Percentiles rank a stretch among this genome's conserved stretches.
These are phyloP conservation scores for Epichloe aotearoae DNA, from an alignment of 2,329 filamentous ascomycete species.

Conservation along the genomic window DNA sequence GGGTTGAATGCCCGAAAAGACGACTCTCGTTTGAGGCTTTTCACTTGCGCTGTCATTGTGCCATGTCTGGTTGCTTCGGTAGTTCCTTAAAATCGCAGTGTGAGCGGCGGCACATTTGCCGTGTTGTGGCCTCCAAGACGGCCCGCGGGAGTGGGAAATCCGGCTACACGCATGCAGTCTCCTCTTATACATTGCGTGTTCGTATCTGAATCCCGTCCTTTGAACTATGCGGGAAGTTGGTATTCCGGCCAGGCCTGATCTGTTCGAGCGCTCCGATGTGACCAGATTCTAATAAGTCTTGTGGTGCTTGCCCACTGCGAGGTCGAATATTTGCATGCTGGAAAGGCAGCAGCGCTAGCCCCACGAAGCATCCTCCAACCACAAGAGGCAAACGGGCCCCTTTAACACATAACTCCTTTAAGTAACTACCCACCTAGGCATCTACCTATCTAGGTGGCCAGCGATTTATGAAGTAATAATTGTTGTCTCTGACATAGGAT, in stretches of 20 bases:
- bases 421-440: too few species aligned
- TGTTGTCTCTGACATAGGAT: too few species aligned
- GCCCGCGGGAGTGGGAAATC: neutral
- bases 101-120: neutral
- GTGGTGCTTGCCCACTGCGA: too few species aligned
- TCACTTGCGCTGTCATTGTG: neutral
- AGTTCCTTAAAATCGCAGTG: neutral
- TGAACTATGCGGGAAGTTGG: neutral
- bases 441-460: too few species aligned
- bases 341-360: too few species aligned
- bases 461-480: too few species aligned
- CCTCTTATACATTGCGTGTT: neutral
- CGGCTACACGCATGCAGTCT: neutral
- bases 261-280: neutral
- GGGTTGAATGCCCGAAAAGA: conserved; percentile 96
- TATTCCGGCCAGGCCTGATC: neutral
- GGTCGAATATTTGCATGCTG: too few species aligned
- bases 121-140: neutral
- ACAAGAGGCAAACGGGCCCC: too few species aligned
- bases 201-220: neutral
- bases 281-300: too few species aligned
- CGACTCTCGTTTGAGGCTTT: conserved; percentile 26
- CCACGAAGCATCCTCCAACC: too few species aligned
- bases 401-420: too few species aligned
- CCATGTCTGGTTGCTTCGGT: neutral